These are phyloP conservation scores for Solanum pennellii DNA, from an alignment of 257 asterid species.

Conservation along the genomic window DNA sequence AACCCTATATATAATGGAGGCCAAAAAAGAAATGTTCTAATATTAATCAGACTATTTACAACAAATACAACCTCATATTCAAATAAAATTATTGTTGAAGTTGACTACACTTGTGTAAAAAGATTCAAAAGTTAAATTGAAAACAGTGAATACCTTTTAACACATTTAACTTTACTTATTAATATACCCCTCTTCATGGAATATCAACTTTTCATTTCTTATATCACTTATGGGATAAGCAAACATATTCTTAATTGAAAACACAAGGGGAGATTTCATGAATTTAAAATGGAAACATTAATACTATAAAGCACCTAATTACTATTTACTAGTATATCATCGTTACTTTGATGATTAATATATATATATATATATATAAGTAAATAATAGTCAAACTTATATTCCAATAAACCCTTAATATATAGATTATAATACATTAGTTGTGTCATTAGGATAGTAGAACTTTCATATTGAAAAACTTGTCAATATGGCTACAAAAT, in stretches of 20 bases:
- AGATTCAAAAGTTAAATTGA: neutral
- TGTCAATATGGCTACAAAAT: neutral
- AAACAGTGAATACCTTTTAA: neutral
- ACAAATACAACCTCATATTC: neutral
- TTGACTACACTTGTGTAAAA: neutral
- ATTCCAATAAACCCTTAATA: neutral
- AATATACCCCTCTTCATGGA: neutral
- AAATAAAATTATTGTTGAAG: neutral
- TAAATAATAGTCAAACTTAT: too few species aligned
- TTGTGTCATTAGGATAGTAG: neutral
- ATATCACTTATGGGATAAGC: neutral
- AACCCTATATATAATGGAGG: neutral
- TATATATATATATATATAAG: too few species aligned
- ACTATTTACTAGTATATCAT: too few species aligned
- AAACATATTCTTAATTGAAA: neutral
- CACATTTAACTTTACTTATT: neutral
- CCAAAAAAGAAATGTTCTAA: neutral
- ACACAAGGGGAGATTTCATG: too few species aligned
- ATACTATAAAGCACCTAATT: too few species aligned
- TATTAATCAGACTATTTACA: neutral
- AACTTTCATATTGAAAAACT: neutral
- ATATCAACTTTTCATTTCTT: neutral
- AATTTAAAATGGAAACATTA: too few species aligned
- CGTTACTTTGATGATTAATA: too few species aligned
- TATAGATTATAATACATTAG: neutral